Evolutionary conservation across 306 rosid species (phyloP).

Genomic region (Cucurbita maxima): DNA sequence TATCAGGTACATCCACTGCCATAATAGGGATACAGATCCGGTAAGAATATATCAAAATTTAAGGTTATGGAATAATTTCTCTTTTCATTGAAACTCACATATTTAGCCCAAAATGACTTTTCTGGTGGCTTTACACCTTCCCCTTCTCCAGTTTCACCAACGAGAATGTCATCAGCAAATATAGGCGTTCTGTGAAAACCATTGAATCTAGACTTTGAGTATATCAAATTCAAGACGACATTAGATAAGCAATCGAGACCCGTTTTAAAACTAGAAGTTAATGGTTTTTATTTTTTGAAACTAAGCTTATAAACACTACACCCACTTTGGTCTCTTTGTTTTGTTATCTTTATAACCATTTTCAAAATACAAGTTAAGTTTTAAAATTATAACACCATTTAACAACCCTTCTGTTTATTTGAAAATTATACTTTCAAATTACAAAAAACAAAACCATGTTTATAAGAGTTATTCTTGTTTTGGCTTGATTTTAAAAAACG

Average conservation of each 20-base stretch:
- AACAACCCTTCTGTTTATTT: too few relatives aligned
- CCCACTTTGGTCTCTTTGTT: neutral
- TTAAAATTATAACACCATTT: too few relatives aligned
- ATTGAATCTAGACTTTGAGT: neutral
- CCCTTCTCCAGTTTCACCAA: slow-evolving; percentile 60
- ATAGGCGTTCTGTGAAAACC: slow-evolving; percentile 47
- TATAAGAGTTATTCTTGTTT: too few relatives aligned
- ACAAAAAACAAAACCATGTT: too few relatives aligned
- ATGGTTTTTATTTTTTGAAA: too few relatives aligned
- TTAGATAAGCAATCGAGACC: too few relatives aligned
- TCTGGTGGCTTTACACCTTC: slow-evolving; percentile 58
- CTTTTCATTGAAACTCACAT: slow-evolving; percentile 41
- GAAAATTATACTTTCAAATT: too few relatives aligned
- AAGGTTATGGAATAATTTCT: neutral
- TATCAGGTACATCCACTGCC: slow-evolving; percentile 91
- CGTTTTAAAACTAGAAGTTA: too few relatives aligned
- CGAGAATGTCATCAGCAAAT: slow-evolving; percentile 64
- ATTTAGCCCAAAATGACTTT: slow-evolving; percentile 88
- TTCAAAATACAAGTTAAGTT: too few relatives aligned
- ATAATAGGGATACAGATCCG: neutral
- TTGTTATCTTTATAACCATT: neutral
- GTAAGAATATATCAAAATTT: neutral
- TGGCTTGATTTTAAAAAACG: too few relatives aligned
- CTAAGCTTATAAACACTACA: too few relatives aligned
- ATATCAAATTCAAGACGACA: neutral